Evolutionary conservation across 1,284 basidiomycete genomes (phyloP), one percentile per base, ranked within the genome.

Genomic region (Moesziomyces parantarcticus): DNA sequence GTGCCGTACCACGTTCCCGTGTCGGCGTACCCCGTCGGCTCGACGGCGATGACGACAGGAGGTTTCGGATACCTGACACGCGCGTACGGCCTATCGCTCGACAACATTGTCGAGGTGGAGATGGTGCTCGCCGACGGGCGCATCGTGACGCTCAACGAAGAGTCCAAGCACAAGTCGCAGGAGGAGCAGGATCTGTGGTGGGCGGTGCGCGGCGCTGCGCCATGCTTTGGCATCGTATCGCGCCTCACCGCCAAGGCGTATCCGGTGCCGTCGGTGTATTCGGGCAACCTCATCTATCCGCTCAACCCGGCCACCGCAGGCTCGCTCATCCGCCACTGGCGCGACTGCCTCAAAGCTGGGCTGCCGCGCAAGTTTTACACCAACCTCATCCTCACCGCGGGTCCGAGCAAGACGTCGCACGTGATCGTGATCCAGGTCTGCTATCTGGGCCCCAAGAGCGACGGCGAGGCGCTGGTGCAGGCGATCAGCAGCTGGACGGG

Each of bases 31-130:
- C 86, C 86, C 1, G 89, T 88, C 3, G 92, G 92, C 18, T 91
- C 92, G 43, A 76, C 90, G 11, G 89, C 92, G 54, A 92, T 94
- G 90, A 85, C 94, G 62, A 88, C 92, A 3, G 92, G 91, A 14
- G 94, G 94, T 0, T 96, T 95, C 78, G 93, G 94, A 1, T 96
- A 95, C 85, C 85, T 94, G 43, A 90, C 91, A 46, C 88, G 94
- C 50, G 86, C 93, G 71, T 89, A 91, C 67, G 94, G 94, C 5
- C 86, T 96, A 3, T 80, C 78, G 41, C 53, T 80, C 16, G 78
- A 80, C 65, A 70, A 77, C 32, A 45, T 79, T 52, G 67, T 75
- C 51, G 78, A 80, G 49, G 76, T 81, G 2, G 75, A 81, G 52
- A 54, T 83, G 34, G 84, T 84, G 18, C 50, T 83, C 20, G 75